These are phyloP conservation scores for Rubroshorea leprosula DNA, from an alignment of 345 rosid species.

Conservation along the genomic window DNA sequence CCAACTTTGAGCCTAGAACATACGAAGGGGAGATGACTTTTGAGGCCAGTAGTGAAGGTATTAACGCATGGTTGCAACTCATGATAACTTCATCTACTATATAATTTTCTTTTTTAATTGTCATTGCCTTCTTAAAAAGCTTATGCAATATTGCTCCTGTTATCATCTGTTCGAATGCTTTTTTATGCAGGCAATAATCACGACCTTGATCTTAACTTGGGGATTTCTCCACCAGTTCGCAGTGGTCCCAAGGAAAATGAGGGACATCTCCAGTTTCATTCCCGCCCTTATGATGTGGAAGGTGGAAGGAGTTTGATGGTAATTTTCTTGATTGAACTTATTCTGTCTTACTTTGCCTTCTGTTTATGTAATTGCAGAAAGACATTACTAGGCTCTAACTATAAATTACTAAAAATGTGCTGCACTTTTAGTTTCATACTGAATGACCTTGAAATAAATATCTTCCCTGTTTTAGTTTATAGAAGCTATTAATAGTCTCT, in stretches of 20 bases:
- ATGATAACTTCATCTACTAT: conserved; percentile 17
- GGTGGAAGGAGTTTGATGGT: conserved; percentile 49
- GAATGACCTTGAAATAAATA: background rate
- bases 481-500: conserved; percentile 4
- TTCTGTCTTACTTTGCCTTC: background rate
- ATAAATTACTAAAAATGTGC: too few species aligned
- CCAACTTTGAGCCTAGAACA: conserved; percentile 74
- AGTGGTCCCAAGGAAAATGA: conserved; percentile 43
- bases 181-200: conserved; percentile 32
- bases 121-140: too few species aligned
- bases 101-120: too few species aligned
- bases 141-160: background rate
- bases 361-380: too few species aligned
- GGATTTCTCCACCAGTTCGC: conserved; percentile 53
- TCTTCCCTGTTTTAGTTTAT: conserved; percentile 1
- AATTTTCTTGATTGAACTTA: conserved; percentile 1
- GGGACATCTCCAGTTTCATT: conserved; percentile 32
- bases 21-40: conserved; percentile 57
- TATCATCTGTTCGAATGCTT: background rate
- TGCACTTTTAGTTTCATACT: background rate
- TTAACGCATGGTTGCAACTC: conserved; percentile 6
- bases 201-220: conserved; percentile 77
- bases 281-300: conserved; percentile 26
- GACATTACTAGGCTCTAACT: too few species aligned
- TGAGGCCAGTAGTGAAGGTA: conserved; percentile 53